Evolutionary conservation across 306 rosid species (phyloP), one percentile per base, ranked within the genome.

Genomic region (Rosa persica): DNA sequence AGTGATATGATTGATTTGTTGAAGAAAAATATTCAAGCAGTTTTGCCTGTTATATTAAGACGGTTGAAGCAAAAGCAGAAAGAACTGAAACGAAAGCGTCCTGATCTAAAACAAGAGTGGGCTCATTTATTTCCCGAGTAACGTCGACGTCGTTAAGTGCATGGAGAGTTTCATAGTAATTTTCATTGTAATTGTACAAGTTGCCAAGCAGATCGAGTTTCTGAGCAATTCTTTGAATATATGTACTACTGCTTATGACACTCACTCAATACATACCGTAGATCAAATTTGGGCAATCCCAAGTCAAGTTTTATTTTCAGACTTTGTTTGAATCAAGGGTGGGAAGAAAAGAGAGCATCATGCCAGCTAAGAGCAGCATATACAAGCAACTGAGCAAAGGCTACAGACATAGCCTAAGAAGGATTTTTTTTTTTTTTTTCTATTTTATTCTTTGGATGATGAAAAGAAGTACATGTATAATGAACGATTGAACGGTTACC

Each of bases 11-110:
- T 90, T 88, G 97, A 92, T 64, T 96, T 87, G 84, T 76, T 94
- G 76, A 89, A 82, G 85, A 94, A 88, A 87, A 92, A 92, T 76
- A 79, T 92, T 5, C 76, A 88, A 80, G 83, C 83, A 79, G 94
- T 91, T 81, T 82, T 93, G 89, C 97, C 97, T 25, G 93, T 90
- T 78, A 88, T 92, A 77, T 83, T 89, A 83, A 87, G 87, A 5
- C 92, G 97, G 76, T 65, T 94, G 87, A 89, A 88, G 90, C 94
- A 89, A 86, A 90, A 94, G 82, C 88, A 90, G 77, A 89, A 90
- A 65, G 96, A 88, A 81, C 90, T 97, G 93, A 92, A 88, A 58
- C 84, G 80, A 80, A 2, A 96, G 72, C 97, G 89, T 90, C 89
- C 11, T 19, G 25, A 6, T 78, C 87, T 91, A 67, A 87, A 88